phyloP scores from a whole-genome alignment of 805 yeast species.

The Scheffersomyces stipitis region DNA sequence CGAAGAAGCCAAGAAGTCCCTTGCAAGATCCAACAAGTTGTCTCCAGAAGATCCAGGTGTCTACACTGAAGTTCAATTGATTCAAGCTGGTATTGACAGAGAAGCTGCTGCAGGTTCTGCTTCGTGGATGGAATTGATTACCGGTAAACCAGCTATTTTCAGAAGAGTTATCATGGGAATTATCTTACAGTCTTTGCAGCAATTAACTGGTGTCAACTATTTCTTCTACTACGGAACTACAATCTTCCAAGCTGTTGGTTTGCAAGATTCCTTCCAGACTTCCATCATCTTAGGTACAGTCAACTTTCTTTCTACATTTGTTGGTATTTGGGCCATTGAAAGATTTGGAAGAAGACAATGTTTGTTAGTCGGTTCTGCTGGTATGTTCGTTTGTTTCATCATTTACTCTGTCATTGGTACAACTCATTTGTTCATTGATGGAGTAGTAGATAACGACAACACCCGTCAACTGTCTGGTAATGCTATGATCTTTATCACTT shows the following conservation, averaged over 20 bases:
- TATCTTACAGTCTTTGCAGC: conserved; percentile 47
- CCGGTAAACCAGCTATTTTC: conserved; percentile 29
- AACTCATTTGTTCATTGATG: conserved; percentile 39
- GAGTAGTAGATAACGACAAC: conserved; percentile 28
- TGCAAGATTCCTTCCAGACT: conserved; percentile 51
- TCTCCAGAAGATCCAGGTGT: too few relatives aligned
- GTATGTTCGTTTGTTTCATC: too few relatives aligned
- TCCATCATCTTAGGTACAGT: too few relatives aligned
- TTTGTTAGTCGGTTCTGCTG: too few relatives aligned
- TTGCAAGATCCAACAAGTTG: too few relatives aligned
- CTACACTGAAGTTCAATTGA: too few relatives aligned
- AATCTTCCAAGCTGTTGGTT: conserved; percentile 47
- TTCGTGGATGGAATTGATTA: conserved; percentile 46
- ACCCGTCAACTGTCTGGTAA: conserved; percentile 50
- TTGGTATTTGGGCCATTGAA: conserved; percentile 50
- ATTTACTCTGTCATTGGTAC: conserved; percentile 59
- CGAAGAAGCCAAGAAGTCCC: too few relatives aligned
- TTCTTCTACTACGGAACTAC: conserved; percentile 31
- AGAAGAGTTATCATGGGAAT: conserved; percentile 56
- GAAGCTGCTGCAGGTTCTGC: conserved; percentile 57
- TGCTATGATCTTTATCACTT: conserved; percentile 62
- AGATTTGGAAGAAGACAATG: too few relatives aligned
- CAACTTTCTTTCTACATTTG: conserved; percentile 52
- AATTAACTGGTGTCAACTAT: conserved; percentile 33
- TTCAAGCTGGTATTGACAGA: too few relatives aligned